Evolutionary conservation across 352 stramenopile species (phyloP).

Genomic region (Phytophthora cajani): DNA sequence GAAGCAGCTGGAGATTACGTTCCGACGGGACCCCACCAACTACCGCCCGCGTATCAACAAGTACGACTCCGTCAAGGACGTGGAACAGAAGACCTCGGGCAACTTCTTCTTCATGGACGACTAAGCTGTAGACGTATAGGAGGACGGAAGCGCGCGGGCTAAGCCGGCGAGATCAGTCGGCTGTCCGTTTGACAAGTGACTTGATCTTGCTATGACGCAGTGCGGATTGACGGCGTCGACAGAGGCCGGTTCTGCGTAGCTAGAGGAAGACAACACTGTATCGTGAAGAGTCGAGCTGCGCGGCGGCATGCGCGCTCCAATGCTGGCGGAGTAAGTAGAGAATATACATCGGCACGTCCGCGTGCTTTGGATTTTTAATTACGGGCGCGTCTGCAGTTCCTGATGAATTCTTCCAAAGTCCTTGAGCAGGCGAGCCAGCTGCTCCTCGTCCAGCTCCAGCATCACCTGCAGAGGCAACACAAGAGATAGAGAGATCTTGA

Average conservation of each 20-base stretch:
- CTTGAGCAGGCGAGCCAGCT: conserved; percentile 47
- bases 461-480: conserved; percentile 38
- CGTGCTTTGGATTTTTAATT: conserved; percentile 33
- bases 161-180: conserved; percentile 11
- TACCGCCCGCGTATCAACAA: conserved; percentile 98
- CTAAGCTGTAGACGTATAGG: conserved; percentile 56
- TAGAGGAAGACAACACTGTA: conserved; percentile 17
- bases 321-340: conserved; percentile 32
- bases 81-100: conserved; percentile 96
- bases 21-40: conserved; percentile 99
- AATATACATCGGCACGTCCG: conserved; percentile 35
- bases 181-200: conserved; percentile 8
- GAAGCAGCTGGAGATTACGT: conserved; percentile 98
- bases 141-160: conserved; percentile 19
- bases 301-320: neutral
- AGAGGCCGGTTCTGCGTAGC: conserved; percentile 5
- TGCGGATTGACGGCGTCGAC: neutral
- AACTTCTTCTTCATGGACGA: conserved; percentile 99
- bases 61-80: conserved; percentile 96
- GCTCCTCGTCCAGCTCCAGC: conserved; percentile 51
- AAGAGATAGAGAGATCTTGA: neutral
- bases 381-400: conserved; percentile 24
- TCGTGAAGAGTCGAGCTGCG: conserved; percentile 17
- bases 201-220: conserved; percentile 7
- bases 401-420: conserved; percentile 48